A percentile compares a stretch with the other conserved stretches of the same genome.
Conservation (phyloP, 805 yeast genomes). For the Ascoidea asiatica region DNA sequence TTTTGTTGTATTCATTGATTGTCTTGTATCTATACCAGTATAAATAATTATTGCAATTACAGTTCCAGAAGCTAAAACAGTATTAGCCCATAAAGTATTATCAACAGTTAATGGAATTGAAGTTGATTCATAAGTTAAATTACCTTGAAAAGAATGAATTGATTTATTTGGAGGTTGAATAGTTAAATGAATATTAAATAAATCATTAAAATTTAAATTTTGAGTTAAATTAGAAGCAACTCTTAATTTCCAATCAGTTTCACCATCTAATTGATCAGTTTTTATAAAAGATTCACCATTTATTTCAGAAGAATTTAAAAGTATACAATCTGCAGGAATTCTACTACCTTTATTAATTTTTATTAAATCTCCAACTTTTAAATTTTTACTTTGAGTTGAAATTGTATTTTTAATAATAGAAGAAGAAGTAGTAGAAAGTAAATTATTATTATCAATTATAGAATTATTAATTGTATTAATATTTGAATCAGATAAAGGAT, state of each 20-base stretch:
- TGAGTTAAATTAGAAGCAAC: constrained; percentile 70
- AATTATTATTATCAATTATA: constrained; percentile 19
- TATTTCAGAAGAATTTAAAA: constrained; percentile 69
- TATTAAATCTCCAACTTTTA: constrained; percentile 81
- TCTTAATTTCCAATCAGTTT: constrained; percentile 96
- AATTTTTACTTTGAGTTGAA: constrained; percentile 38
- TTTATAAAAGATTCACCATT: constrained; percentile 86
- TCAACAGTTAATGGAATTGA: constrained; percentile 66
- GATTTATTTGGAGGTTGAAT: constrained; percentile 77
- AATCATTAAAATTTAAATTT: constrained; percentile 31
- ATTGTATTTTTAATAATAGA: constrained; percentile 3
- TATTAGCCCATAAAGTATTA: constrained; percentile 96
- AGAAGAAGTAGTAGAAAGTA: constrained; percentile 1
- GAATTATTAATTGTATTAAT: constrained; percentile 6
- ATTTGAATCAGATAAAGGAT: constrained; percentile 12
- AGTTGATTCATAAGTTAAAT: constrained; percentile 42
- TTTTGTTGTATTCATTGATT: constrained; percentile 81
- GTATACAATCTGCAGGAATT: constrained; percentile 86
- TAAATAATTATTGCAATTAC: constrained; percentile 81
- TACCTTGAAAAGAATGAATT: constrained; percentile 74
- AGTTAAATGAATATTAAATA: constrained; percentile 41
- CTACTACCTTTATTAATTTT: constrained; percentile 68
- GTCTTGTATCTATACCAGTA: constrained; percentile 90
- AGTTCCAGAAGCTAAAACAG: constrained; percentile 89
- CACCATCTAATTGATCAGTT: constrained; percentile 97